A percentile compares a stretch with the other conserved stretches of the same genome.
phyloP scores from a whole-genome alignment of 139 green algal genomes.

The Ettlia oleoabundans region DNA sequence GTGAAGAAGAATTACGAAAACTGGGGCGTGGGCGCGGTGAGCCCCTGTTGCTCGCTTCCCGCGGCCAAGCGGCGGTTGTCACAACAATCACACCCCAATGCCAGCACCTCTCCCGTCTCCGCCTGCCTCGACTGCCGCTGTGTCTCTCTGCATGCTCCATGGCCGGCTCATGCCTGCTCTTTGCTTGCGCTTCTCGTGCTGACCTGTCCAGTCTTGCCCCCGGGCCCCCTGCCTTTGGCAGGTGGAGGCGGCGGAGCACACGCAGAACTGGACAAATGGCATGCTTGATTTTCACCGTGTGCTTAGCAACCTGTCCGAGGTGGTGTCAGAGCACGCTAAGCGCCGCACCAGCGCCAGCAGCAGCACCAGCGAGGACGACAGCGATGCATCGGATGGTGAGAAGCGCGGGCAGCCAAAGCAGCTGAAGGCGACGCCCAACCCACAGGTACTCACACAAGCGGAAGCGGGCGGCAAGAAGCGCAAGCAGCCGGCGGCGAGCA shows the following conservation, averaged over 20 bases:
- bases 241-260: slow-evolving; percentile 50
- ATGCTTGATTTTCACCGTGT: slow-evolving; percentile 80
- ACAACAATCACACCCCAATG: too few species aligned
- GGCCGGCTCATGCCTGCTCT: too few species aligned
- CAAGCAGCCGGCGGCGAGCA: background rate
- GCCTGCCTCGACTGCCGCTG: too few species aligned
- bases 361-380: slow-evolving; percentile 27
- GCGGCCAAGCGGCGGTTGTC: background rate
- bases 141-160: too few species aligned
- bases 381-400: background rate
- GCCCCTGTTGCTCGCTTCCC: background rate
- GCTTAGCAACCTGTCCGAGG: slow-evolving; percentile 71
- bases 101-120: too few species aligned
- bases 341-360: slow-evolving; percentile 17
- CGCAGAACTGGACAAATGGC: slow-evolving; percentile 72
- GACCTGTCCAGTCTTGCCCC: too few species aligned
- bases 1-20: slow-evolving; percentile 89
- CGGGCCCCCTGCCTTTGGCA: too few species aligned
- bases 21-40: slow-evolving; percentile 77
- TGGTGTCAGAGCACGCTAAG: slow-evolving; percentile 48
- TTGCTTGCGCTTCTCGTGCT: too few species aligned
- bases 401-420: slow-evolving; percentile 34
- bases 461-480: slow-evolving; percentile 27
- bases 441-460: slow-evolving; percentile 1
- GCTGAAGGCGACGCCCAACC: background rate